phyloP scores from a whole-genome alignment of 2,329 filamentous ascomycete species.

The Pyricularia sp. region DNA sequence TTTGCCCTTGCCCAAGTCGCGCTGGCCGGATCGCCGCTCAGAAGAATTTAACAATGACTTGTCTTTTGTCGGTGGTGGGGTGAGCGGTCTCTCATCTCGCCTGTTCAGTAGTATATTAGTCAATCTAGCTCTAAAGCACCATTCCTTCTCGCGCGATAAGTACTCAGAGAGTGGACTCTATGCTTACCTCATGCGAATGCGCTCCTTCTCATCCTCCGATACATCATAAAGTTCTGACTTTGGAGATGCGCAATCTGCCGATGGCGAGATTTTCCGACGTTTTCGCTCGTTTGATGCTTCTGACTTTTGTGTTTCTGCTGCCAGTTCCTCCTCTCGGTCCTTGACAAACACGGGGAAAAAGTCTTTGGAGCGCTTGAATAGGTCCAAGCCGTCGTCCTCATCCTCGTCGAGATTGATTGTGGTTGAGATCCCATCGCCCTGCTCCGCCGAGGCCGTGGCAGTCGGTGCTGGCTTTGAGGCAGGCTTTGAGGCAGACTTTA shows the following conservation, averaged over 20 bases:
- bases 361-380: constrained; percentile 37
- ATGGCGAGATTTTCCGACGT: constrained; percentile 9
- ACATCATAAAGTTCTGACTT: constrained; percentile 3
- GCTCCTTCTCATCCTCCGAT: background rate
- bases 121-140: background rate
- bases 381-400: constrained; percentile 23
- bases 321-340: constrained; percentile 10
- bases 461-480: background rate
- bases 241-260: constrained; percentile 5
- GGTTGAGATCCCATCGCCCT: background rate
- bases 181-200: constrained; percentile 1
- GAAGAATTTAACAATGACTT: background rate
- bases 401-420: constrained; percentile 10
- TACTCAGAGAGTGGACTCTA: background rate
- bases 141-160: background rate
- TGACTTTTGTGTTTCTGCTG: constrained; percentile 20
- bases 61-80: constrained; percentile 1
- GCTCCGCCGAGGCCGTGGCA: background rate
- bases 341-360: constrained; percentile 25
- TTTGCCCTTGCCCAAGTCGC: constrained; percentile 3
- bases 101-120: background rate
- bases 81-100: background rate
- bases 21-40: background rate
- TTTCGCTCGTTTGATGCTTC: constrained; percentile 11
- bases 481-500: constrained; percentile 1